phyloP scores from a whole-genome alignment of 169 alveolate species.

The Plasmodium adleri region DNA sequence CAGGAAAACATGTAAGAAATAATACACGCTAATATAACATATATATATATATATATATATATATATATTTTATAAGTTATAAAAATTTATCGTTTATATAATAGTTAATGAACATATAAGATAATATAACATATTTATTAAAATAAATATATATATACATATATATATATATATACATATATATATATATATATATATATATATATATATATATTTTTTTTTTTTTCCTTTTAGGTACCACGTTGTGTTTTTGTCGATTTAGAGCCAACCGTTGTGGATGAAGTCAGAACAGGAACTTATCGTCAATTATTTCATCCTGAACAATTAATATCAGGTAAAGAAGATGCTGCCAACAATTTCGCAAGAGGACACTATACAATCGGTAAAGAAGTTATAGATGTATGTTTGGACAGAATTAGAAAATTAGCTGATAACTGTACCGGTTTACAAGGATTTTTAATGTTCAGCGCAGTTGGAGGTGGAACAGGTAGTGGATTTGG shows the following conservation, averaged over 20 bases:
- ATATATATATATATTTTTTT: not conserved
- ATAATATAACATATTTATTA: not conserved
- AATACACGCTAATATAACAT: no score
- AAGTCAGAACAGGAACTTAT: conserved; percentile 98
- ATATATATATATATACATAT: not conserved
- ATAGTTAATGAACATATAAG: not conserved
- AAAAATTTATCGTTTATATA: no score
- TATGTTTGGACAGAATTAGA: conserved; percentile 97
- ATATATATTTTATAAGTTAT: not conserved
- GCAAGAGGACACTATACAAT: conserved; percentile 99
- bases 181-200: no score
- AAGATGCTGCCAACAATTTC: conserved; percentile 99
- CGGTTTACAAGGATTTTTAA: conserved; percentile 98
- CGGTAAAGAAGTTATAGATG: conserved; percentile 98
- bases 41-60: no score
- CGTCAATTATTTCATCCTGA: conserved; percentile 98
- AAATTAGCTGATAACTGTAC: conserved; percentile 99
- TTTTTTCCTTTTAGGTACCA: conserved; percentile 88
- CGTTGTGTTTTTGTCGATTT: conserved; percentile 97
- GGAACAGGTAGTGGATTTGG: conserved; percentile 99
- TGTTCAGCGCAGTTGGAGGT: conserved; percentile 99
- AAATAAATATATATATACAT: not conserved
- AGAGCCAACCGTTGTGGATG: conserved; percentile 99
- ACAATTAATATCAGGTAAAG: conserved; percentile 98
- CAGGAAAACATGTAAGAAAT: conserved; percentile 95